Evolutionary conservation across 2,329 filamentous ascomycete species (phyloP).

Genomic region (Colletotrichum sp.): DNA sequence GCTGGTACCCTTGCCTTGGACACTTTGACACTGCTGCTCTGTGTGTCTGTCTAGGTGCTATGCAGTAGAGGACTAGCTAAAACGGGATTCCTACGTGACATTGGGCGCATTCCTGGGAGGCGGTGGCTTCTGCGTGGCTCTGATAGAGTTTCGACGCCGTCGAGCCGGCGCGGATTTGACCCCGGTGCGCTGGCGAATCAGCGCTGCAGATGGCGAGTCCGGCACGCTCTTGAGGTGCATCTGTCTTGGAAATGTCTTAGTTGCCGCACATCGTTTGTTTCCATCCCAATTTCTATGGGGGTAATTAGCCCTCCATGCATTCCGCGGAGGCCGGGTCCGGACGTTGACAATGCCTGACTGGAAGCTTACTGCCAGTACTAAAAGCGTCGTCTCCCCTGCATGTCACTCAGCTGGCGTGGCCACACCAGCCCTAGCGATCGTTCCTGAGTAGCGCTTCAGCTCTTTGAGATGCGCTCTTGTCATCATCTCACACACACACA

Average conservation of each 20-base stretch:
- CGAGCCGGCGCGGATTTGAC: background rate
- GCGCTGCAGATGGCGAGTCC: too few species aligned
- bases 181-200: background rate
- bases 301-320: background rate
- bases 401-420: background rate
- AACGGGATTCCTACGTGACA: background rate
- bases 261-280: background rate
- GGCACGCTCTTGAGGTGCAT: background rate
- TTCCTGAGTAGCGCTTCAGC: background rate
- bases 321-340: background rate
- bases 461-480: background rate
- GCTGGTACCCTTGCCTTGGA: background rate
- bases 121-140: background rate
- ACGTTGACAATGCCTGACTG: background rate
- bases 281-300: background rate
- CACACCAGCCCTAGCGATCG: background rate
- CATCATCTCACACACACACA: background rate
- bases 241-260: background rate
- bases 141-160: background rate
- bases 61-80: background rate
- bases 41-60: background rate
- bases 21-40: background rate
- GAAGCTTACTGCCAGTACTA: background rate
- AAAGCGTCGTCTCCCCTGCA: background rate
- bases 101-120: background rate